A percentile compares a stretch with the other conserved stretches of the same genome.
Conservation (phyloP, 2,329 filamentous ascomycete genomes). For the Colletotrichum truncatum region DNA sequence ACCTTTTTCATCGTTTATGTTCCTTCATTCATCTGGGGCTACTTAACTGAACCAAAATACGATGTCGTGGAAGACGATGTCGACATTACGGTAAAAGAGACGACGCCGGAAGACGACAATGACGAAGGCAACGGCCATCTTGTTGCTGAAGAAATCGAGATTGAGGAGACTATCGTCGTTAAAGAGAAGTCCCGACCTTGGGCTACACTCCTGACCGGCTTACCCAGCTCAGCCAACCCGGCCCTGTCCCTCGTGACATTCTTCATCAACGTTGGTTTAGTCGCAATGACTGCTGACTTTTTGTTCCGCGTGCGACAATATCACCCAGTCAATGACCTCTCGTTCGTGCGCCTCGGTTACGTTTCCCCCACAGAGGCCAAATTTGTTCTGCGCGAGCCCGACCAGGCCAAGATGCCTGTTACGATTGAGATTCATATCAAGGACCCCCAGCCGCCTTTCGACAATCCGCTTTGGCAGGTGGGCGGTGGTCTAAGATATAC, state of each 20-base stretch:
- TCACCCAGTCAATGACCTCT: slow-evolving; percentile 77
- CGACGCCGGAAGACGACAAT: slow-evolving; percentile 43
- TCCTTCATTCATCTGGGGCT: slow-evolving; percentile 69
- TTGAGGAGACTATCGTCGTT: slow-evolving; percentile 70
- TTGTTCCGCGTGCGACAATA: slow-evolving; percentile 77
- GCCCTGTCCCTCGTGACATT: slow-evolving; percentile 74
- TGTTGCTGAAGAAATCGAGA: slow-evolving; percentile 61
- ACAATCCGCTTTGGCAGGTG: slow-evolving; percentile 71
- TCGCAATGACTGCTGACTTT: slow-evolving; percentile 78
- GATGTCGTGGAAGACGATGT: slow-evolving; percentile 69
- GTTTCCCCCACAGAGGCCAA: slow-evolving; percentile 83
- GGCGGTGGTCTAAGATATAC: slow-evolving; percentile 74
- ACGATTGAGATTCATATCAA: slow-evolving; percentile 72
- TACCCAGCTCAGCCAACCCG: slow-evolving; percentile 77
- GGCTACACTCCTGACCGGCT: slow-evolving; percentile 77
- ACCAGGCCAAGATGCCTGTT: slow-evolving; percentile 78
- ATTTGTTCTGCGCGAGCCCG: slow-evolving; percentile 85
- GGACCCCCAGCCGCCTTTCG: slow-evolving; percentile 58
- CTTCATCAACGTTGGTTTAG: slow-evolving; percentile 75
- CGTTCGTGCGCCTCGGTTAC: slow-evolving; percentile 88
- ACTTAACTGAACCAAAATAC: slow-evolving; percentile 64
- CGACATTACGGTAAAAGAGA: slow-evolving; percentile 63
- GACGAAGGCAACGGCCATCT: slow-evolving; percentile 46
- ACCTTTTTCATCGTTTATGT: slow-evolving; percentile 73
- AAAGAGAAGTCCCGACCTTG: slow-evolving; percentile 66